Evolutionary conservation across 2,329 filamentous ascomycete genomes (phyloP).

Genomic region (Aureobasidium sp.): DNA sequence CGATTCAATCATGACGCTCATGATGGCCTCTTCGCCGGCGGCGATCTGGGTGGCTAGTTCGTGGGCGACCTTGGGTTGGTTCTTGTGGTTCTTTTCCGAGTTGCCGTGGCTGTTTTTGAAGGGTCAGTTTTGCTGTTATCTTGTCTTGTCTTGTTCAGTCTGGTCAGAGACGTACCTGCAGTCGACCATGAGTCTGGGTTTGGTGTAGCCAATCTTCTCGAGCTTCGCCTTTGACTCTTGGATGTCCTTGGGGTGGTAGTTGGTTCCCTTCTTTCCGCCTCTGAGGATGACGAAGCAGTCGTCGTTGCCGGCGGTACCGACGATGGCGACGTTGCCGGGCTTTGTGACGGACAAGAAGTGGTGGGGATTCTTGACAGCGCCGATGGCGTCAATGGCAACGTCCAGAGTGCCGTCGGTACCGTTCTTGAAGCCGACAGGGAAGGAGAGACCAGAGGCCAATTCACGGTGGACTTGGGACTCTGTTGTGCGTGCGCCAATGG

Average conservation of each 20-base stretch:
- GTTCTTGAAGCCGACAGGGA: slow-evolving; percentile 99
- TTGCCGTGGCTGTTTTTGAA: slow-evolving; percentile 68
- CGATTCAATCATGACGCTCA: slow-evolving; percentile 98
- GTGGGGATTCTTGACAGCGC: slow-evolving; percentile 82
- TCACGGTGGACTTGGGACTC: slow-evolving; percentile 95
- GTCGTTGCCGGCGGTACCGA: slow-evolving; percentile 87
- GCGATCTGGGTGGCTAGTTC: slow-evolving; percentile 75
- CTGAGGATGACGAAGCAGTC: slow-evolving; percentile 96
- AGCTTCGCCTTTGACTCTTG: slow-evolving; percentile 73
- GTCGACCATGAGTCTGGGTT: slow-evolving; percentile 85
- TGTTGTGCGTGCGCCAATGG: slow-evolving; percentile 90
- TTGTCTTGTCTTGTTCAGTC: neutral
- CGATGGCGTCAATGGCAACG: slow-evolving; percentile 92
- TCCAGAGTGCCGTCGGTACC: slow-evolving; percentile 85
- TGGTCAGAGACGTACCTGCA: slow-evolving; percentile 42
- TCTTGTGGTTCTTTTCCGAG: slow-evolving; percentile 82
- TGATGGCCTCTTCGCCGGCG: slow-evolving; percentile 74
- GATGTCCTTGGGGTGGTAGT: slow-evolving; percentile 82
- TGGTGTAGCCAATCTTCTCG: slow-evolving; percentile 57
- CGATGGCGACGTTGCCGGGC: slow-evolving; percentile 88
- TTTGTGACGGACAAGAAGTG: slow-evolving; percentile 98
- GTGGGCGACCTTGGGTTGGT: slow-evolving; percentile 88
- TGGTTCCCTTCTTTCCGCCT: slow-evolving; percentile 86
- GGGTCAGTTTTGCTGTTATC: neutral
- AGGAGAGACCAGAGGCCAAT: slow-evolving; percentile 83